Percentiles rank a stretch among this genome's conserved stretches.
Evolutionary conservation across 768 basidiomycete genomes (phyloP).

Genomic region (Myochromella boudieri): DNA sequence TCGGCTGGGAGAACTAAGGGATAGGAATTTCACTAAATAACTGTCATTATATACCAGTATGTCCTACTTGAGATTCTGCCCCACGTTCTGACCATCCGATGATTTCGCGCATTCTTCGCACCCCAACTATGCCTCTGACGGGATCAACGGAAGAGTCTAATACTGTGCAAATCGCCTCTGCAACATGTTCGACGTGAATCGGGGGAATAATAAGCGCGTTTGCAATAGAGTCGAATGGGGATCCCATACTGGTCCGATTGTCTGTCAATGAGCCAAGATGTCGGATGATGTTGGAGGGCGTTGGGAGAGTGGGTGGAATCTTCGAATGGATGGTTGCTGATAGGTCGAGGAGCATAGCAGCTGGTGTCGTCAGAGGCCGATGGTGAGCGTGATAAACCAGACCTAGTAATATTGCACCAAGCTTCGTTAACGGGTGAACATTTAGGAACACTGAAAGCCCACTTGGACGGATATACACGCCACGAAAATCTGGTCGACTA

Average conservation of each 20-base stretch:
- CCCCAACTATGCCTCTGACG: constrained; percentile 66
- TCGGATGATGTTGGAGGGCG: constrained; percentile 65
- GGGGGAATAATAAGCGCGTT: constrained; percentile 84
- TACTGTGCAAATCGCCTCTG: constrained; percentile 72
- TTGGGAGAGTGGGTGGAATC: constrained; percentile 55
- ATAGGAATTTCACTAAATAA: too few relatives aligned
- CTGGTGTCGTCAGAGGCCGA: constrained; percentile 84
- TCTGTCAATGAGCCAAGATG: constrained; percentile 41
- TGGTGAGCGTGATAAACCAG: constrained; percentile 95
- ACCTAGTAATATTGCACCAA: constrained; percentile 44
- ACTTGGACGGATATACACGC: constrained; percentile 90
- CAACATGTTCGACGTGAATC: constrained; percentile 95
- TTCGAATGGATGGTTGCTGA: constrained; percentile 71
- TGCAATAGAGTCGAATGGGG: constrained; percentile 63
- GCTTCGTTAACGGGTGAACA: constrained; percentile 1
- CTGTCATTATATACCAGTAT: constrained; percentile 1
- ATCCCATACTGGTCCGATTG: constrained; percentile 17
- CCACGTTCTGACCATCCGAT: constrained; percentile 55
- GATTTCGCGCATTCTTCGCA: constrained; percentile 70
- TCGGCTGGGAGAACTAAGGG: too few relatives aligned
- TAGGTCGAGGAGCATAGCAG: constrained; percentile 81
- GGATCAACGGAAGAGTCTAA: constrained; percentile 47
- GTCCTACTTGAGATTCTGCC: constrained; percentile 1
- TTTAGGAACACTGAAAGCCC: constrained; percentile 27
- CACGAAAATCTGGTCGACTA: constrained; percentile 49